phyloP scores from a whole-genome alignment of 306 rosid species.

The Prinsepia uniflora region DNA sequence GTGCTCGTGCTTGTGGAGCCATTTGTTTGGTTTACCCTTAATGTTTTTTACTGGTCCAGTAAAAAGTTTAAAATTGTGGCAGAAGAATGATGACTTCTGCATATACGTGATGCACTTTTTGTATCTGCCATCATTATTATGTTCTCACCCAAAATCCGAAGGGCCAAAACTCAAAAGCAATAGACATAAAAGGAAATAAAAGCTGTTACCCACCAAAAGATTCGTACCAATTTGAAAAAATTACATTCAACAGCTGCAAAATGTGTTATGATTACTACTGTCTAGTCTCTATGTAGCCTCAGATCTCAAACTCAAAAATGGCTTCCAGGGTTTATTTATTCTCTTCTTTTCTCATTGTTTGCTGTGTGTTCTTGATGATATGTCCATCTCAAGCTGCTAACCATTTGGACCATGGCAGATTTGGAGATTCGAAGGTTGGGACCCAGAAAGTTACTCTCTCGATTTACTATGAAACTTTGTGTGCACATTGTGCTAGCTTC shows the following conservation, averaged over 20 bases:
- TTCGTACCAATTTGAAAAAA: neutral
- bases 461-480: slow-evolving; percentile 43
- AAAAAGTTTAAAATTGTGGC: neutral
- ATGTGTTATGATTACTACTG: neutral
- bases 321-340: slow-evolving; percentile 12
- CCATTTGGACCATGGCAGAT: neutral
- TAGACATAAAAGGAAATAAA: neutral
- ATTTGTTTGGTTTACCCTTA: neutral
- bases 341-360: slow-evolving; percentile 12
- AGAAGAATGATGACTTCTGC: neutral
- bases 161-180: neutral
- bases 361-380: slow-evolving; percentile 19
- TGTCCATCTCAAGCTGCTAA: slow-evolving; percentile 16
- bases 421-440: neutral
- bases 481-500: slow-evolving; percentile 37
- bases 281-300: neutral
- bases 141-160: neutral
- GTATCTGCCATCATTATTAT: neutral
- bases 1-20: slow-evolving; percentile 4
- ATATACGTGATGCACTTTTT: too few relatives aligned
- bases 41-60: neutral
- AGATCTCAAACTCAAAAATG: slow-evolving; percentile 20
- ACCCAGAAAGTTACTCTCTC: slow-evolving; percentile 45
- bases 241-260: neutral
- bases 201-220: neutral